These are phyloP conservation scores for Wallacemonas sp. DNA, from an alignment of 208 protist species.

Conservation along the genomic window DNA sequence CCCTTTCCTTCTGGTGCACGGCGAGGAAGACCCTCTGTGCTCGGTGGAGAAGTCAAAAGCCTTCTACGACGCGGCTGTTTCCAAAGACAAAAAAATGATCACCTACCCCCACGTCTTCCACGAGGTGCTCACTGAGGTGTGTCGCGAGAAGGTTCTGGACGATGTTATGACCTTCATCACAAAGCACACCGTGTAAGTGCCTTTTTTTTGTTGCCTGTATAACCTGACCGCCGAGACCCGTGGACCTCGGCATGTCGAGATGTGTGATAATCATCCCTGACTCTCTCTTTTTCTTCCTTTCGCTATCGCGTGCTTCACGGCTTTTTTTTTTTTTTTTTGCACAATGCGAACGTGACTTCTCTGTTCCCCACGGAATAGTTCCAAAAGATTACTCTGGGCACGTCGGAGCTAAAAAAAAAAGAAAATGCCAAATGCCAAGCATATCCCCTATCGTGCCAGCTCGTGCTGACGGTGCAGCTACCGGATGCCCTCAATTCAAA, in stretches of 20 bases:
- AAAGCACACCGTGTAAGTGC: slow-evolving; percentile 10
- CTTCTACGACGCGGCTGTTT: slow-evolving; percentile 42
- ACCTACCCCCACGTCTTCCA: slow-evolving; percentile 46
- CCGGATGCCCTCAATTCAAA: too few relatives aligned
- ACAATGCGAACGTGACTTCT: too few relatives aligned
- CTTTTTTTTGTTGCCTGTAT: neutral
- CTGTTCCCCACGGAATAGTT: too few relatives aligned
- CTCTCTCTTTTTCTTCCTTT: neutral
- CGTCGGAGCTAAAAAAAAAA: too few relatives aligned
- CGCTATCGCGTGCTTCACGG: neutral
- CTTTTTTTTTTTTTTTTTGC: too few relatives aligned
- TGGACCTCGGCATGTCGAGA: too few relatives aligned
- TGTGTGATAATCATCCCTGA: too few relatives aligned
- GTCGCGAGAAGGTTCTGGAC: slow-evolving; percentile 41
- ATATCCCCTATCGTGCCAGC: too few relatives aligned
- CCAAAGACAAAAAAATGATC: slow-evolving; percentile 48
- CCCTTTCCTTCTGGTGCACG: slow-evolving; percentile 69
- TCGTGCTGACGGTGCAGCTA: too few relatives aligned
- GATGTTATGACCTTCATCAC: slow-evolving; percentile 62
- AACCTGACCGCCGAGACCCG: too few relatives aligned
- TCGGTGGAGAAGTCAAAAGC: slow-evolving; percentile 25
- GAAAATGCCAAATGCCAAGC: too few relatives aligned
- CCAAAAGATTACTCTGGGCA: too few relatives aligned
- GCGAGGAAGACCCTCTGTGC: slow-evolving; percentile 53
- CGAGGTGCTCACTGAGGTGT: slow-evolving; percentile 70